A percentile compares a stretch with the other conserved stretches of the same genome.
phyloP scores from a whole-genome alignment of 768 basidiomycete genomes.

The Tulasnella sp. region DNA sequence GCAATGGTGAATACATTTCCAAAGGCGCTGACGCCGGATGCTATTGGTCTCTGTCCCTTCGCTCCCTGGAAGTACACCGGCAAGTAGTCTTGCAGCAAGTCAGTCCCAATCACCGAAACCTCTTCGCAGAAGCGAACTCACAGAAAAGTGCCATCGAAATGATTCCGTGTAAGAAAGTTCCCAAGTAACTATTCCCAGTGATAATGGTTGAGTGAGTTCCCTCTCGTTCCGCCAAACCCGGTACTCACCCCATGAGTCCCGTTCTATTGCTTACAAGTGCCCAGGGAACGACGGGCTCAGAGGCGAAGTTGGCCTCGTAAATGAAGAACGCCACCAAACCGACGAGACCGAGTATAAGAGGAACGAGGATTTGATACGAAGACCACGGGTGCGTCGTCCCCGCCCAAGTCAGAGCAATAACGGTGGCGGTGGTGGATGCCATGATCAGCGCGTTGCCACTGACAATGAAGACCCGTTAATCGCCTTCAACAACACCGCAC shows the following conservation, averaged over 20 bases:
- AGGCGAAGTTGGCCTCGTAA: conserved; percentile 5
- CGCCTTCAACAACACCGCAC: background rate
- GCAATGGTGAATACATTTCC: conserved; percentile 48
- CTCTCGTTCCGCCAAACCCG: background rate
- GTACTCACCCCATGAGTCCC: conserved; percentile 41
- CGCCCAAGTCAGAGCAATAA: conserved; percentile 49
- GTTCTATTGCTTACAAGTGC: conserved; percentile 45
- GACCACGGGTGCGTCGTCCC: conserved; percentile 51
- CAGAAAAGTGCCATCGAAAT: conserved; percentile 19
- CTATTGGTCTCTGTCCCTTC: conserved; percentile 46
- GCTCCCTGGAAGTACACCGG: conserved; percentile 46
- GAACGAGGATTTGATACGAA: conserved; percentile 48
- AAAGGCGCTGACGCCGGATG: conserved; percentile 49
- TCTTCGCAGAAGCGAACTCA: conserved; percentile 19
- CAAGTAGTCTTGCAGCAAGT: conserved; percentile 37
- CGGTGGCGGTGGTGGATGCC: conserved; percentile 47
- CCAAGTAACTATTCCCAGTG: conserved; percentile 33
- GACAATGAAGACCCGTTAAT: background rate
- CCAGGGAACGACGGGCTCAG: conserved; percentile 39
- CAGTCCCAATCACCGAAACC: background rate
- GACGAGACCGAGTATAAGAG: conserved; percentile 49
- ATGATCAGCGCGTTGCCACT: conserved; percentile 42
- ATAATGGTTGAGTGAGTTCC: background rate
- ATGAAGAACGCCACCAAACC: conserved; percentile 39
- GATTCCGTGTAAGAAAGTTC: conserved; percentile 42